These are phyloP conservation scores for Solanum etuberosum DNA, from an alignment of 257 asterid genomes.

Conservation along the genomic window DNA sequence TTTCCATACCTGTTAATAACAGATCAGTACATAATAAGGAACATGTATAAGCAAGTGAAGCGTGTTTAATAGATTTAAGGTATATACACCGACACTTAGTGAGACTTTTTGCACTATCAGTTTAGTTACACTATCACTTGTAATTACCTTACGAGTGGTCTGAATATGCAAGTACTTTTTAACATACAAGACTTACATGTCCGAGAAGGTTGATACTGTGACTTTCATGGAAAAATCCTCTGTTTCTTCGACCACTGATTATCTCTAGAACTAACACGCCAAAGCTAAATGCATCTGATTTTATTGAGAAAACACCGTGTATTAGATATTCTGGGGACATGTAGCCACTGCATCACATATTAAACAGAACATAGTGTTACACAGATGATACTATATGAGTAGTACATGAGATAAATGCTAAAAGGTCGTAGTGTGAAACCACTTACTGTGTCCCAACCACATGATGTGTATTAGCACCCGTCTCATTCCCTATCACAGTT, in stretches of 20 bases:
- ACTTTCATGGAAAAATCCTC: constrained; percentile 10
- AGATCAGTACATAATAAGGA: not conserved
- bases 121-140: not conserved
- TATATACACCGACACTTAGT: not conserved
- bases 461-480: constrained; percentile 16
- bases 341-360: constrained; percentile 13
- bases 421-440: not conserved
- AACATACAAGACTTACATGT: constrained; percentile 10
- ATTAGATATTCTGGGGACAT: constrained; percentile 25
- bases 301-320: constrained; percentile 20
- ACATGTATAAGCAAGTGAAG: not conserved
- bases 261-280: constrained; percentile 23
- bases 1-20: constrained; percentile 6
- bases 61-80: not conserved
- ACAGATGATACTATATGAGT: not conserved
- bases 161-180: not conserved
- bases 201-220: constrained; percentile 24
- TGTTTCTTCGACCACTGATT: constrained; percentile 14
- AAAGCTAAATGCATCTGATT: constrained; percentile 25
- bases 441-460: constrained; percentile 22
- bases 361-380: not conserved
- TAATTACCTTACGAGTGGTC: not conserved
- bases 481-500: constrained; percentile 16
- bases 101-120: not conserved
- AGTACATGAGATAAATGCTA: not conserved